Conservation (phyloP, 164 flowering plant species). For the Brasenia schreberi region DNA sequence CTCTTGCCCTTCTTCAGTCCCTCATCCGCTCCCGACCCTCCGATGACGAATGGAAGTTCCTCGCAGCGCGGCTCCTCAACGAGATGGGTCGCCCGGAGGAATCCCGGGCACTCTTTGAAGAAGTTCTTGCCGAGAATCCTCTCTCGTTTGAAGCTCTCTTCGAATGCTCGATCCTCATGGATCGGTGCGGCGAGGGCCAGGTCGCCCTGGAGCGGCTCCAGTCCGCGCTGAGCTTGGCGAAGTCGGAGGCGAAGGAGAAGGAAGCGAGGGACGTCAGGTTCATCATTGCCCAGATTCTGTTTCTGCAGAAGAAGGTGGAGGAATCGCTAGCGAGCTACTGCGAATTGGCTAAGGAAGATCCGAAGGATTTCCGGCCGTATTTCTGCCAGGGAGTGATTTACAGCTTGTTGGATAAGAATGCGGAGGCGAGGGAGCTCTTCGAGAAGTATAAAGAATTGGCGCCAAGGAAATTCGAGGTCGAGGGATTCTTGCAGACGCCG, state of each 20-base stretch:
- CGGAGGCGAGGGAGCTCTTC: conserved; percentile 62
- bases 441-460: conserved; percentile 56
- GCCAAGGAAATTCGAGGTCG: conserved; percentile 60
- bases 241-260: conserved; percentile 29
- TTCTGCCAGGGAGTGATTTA: conserved; percentile 70
- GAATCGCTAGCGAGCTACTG: conserved; percentile 57
- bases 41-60: conserved; percentile 51
- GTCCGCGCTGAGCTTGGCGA: conserved; percentile 40
- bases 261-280: conserved; percentile 62
- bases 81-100: conserved; percentile 43
- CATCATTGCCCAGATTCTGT: conserved; percentile 73
- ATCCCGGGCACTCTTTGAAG: conserved; percentile 56
- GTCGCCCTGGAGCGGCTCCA: conserved; percentile 41
- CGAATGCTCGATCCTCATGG: conserved; percentile 70
- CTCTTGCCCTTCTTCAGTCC: conserved; percentile 29
- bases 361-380: conserved; percentile 62
- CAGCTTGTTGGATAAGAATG: conserved; percentile 49
- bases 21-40: conserved; percentile 44
- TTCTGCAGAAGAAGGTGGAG: conserved; percentile 67
- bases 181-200: conserved; percentile 53
- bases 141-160: conserved; percentile 64
- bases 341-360: conserved; percentile 54
- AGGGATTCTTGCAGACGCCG: conserved; percentile 59
- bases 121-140: conserved; percentile 47
- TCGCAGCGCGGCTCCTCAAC: conserved; percentile 42